Evolutionary conservation across 2,329 filamentous ascomycete genomes (phyloP).

Genomic region (Westerdykella aurantiaca): DNA sequence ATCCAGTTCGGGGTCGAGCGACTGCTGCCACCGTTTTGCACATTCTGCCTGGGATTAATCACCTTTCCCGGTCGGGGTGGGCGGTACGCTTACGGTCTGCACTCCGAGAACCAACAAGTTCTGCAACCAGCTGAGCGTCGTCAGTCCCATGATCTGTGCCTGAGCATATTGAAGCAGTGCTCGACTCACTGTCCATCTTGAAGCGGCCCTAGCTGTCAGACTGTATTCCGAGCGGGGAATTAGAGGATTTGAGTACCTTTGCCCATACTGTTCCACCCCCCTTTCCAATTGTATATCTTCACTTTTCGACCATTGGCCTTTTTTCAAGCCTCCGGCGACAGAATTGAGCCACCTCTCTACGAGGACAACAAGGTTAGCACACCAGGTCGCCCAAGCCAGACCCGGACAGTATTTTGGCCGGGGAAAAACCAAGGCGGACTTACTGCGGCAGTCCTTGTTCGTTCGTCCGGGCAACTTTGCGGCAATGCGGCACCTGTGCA

Average conservation of each 20-base stretch:
- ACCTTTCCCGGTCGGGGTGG: not conserved
- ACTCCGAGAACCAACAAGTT: slow-evolving; percentile 35
- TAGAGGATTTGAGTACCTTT: slow-evolving; percentile 20
- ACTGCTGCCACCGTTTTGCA: slow-evolving; percentile 45
- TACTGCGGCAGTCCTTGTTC: slow-evolving; percentile 42
- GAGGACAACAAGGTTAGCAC: not conserved
- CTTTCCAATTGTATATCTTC: slow-evolving; percentile 31
- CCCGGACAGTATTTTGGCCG: not conserved
- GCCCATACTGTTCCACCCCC: slow-evolving; percentile 35
- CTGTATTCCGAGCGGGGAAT: not conserved
- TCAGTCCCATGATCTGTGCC: slow-evolving; percentile 25
- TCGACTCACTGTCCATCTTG: not conserved
- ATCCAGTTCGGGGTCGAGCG: slow-evolving; percentile 39
- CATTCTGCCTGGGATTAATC: slow-evolving; percentile 33
- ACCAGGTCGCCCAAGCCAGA: no score
- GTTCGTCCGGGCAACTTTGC: slow-evolving; percentile 35
- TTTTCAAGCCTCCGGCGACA: slow-evolving; percentile 35
- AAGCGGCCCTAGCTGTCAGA: not conserved
- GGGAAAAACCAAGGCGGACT: not conserved
- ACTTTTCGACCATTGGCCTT: slow-evolving; percentile 38
- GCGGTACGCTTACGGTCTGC: slow-evolving; percentile 34
- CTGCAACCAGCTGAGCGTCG: slow-evolving; percentile 30
- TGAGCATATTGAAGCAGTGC: not conserved
- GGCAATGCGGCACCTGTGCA: slow-evolving; percentile 33
- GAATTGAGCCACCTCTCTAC: slow-evolving; percentile 39